Base-by-base conservation (phyloP, 2,329 filamentous ascomycete genomes). In the Trichothecium sympodiale region DNA sequence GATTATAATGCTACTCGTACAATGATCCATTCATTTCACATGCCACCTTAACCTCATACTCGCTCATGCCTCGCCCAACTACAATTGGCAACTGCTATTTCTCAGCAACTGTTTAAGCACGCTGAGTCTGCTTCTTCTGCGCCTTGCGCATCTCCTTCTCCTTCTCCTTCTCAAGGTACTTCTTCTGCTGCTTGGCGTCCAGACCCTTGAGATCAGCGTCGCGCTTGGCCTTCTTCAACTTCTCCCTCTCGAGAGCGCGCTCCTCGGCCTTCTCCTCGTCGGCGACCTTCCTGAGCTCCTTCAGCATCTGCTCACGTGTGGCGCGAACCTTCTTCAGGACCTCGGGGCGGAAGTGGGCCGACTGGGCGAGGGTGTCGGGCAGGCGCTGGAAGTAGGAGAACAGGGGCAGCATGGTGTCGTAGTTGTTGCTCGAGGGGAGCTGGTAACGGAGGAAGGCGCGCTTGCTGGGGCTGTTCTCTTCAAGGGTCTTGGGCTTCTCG, bases 341-440 rank as follows among this genome's bases (percentile, higher is more conserved):
- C 66, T 96, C 85, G 27, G 84, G 77, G 10, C 91, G 84, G 78
- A 95, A 95, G 60, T 85, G 88, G 9, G 77, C 88, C 17, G 63
- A 62, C 38, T 75, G 65, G 38, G 81, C 86, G 33, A 98, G 80
- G 46, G 73, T 66, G 55, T 98, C 91, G 29, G 86, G 73, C n/a
- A 95, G 64, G 44, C 84, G 82, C 37, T 95, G 60, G 67, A 91
- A 94, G 61, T 83, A 78, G 27, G 72, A 64, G 65, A 94, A 87
- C 41, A 96, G 62, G 17, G 85, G 80, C 15, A 82, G 53, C n/a
- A 85, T 75, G 25, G 62, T 56, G 28, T 68, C 64, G 58, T 84
- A 85, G 59, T 70, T 67, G 56, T 76, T 70, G 47, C 68, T 60
- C 3, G 71, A 69, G 5, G 77, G 77, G 20, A 85, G 72, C 41